Percentiles rank a stretch among this genome's conserved stretches.
Conservation (phyloP, 306 rosid genomes). For the Ormosia emarginata region DNA sequence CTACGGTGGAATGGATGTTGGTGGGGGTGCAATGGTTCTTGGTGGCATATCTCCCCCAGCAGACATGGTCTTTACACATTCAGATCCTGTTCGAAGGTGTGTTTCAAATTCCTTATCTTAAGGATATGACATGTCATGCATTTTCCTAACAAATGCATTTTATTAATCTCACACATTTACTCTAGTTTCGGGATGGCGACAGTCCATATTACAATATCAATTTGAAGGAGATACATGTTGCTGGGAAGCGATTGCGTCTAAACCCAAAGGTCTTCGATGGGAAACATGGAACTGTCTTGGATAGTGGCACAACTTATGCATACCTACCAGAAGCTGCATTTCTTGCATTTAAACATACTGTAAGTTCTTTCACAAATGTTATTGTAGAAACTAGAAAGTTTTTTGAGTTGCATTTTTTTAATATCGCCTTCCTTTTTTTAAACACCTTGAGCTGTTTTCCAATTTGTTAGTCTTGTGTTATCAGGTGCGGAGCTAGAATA, state of each 20-base stretch:
- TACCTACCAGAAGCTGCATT: constrained; percentile 81
- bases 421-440: neutral
- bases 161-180: constrained; percentile 91
- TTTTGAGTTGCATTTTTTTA: neutral
- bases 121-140: constrained; percentile 39
- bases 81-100: constrained; percentile 83
- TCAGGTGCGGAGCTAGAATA: neutral
- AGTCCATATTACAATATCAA: constrained; percentile 96
- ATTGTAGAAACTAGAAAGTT: neutral
- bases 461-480: neutral
- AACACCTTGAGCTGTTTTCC: neutral
- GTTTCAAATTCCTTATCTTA: constrained; percentile 21
- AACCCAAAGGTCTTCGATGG: constrained; percentile 71
- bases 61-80: constrained; percentile 69
- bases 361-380: constrained; percentile 45
- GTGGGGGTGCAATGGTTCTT: constrained; percentile 98
- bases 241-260: constrained; percentile 70
- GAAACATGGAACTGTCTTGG: constrained; percentile 83
- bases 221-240: constrained; percentile 89
- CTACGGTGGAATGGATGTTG: constrained; percentile 98
- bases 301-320: constrained; percentile 96
- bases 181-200: constrained; percentile 99
- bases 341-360: constrained; percentile 73
- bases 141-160: constrained; percentile 59
- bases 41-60: constrained; percentile 77